A percentile compares a stretch with the other conserved stretches of the same genome.
Conservation (phyloP, 2,329 filamentous ascomycete species). For the Epichloe brachyelytri region DNA sequence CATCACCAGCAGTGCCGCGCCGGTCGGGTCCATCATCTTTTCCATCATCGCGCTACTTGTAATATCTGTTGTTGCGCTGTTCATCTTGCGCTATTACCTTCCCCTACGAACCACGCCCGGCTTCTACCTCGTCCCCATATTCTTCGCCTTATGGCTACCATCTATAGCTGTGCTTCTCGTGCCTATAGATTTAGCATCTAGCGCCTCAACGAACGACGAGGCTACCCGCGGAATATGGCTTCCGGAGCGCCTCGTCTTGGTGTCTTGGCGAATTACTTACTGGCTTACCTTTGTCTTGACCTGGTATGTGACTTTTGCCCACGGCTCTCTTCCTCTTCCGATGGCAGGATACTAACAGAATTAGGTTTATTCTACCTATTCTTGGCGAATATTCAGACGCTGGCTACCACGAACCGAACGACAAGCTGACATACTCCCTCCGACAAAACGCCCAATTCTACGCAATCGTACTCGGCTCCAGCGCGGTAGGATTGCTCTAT, state of each 20-base stretch:
- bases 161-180: conserved; percentile 85
- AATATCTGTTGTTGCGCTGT: conserved; percentile 64
- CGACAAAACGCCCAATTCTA: conserved; percentile 84
- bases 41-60: conserved; percentile 56
- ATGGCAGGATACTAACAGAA: not conserved
- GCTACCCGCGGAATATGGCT: conserved; percentile 76
- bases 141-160: conserved; percentile 88
- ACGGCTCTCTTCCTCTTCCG: not conserved
- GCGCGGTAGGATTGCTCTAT: conserved; percentile 64
- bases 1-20: conserved; percentile 39
- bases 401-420: conserved; percentile 77
- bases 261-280: conserved; percentile 90
- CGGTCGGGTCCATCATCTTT: conserved; percentile 71
- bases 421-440: conserved; percentile 71
- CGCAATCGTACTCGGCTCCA: conserved; percentile 60
- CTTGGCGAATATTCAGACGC: conserved; percentile 92
- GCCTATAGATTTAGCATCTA: conserved; percentile 89
- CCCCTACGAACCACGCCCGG: conserved; percentile 81
- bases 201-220: conserved; percentile 57
- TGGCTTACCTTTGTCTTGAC: conserved; percentile 94
- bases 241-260: conserved; percentile 60
- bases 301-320: conserved; percentile 45
- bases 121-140: conserved; percentile 83
- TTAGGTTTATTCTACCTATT: conserved; percentile 77
- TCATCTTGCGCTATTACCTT: conserved; percentile 80